Conservation (phyloP, 106 monocot species). For the Posidonia australis region DNA sequence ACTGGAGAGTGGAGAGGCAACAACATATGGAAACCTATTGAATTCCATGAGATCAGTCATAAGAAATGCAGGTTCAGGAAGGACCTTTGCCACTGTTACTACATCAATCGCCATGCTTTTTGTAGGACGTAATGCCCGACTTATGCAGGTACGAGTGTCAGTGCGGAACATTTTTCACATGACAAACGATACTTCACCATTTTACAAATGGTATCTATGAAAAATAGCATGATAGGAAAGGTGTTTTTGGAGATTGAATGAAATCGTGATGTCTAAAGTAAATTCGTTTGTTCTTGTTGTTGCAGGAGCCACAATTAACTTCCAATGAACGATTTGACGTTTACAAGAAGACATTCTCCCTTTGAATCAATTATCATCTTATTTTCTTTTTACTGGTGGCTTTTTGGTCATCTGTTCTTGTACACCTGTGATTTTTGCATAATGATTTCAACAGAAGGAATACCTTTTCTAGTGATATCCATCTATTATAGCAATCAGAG, state of each 20-base stretch:
- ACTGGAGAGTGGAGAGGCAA: constrained; percentile 55
- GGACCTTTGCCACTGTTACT: constrained; percentile 31
- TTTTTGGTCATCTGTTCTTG: too few species aligned
- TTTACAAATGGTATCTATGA: neutral
- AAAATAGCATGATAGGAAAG: neutral
- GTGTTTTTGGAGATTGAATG: neutral
- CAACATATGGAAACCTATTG: constrained; percentile 77
- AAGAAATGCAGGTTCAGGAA: constrained; percentile 27
- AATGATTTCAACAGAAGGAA: too few species aligned
- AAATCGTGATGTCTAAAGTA: neutral
- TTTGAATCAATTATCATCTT: constrained; percentile 16
- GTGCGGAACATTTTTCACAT: neutral
- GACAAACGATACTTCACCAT: neutral
- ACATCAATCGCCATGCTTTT: constrained; percentile 48
- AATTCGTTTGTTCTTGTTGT: neutral
- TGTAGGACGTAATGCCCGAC: constrained; percentile 44
- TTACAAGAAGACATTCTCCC: constrained; percentile 46
- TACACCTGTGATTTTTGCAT: too few species aligned
- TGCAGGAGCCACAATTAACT: constrained; percentile 58
- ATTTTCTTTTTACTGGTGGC: too few species aligned
- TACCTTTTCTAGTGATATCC: too few species aligned
- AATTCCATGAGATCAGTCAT: constrained; percentile 70
- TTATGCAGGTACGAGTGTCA: constrained; percentile 37
- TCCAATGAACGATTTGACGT: constrained; percentile 39
- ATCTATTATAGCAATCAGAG: too few species aligned